phyloP scores from a whole-genome alignment of 169 alveolate genomes.

The Babesia bovis region DNA sequence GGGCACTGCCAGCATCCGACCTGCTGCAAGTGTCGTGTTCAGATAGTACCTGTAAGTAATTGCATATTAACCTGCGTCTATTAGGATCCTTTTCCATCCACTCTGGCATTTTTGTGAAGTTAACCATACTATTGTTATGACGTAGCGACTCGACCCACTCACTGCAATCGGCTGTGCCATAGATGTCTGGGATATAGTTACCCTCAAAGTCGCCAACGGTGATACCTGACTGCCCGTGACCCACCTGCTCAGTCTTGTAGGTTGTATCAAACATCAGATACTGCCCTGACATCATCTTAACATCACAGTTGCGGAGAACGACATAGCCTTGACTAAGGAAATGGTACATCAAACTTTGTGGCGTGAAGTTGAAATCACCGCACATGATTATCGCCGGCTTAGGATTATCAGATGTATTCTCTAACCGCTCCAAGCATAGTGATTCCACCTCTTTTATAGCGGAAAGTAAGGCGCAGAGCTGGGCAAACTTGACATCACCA shows the following conservation, averaged over 20 bases:
- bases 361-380: slow-evolving; percentile 78
- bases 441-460: slow-evolving; percentile 59
- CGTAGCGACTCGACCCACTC: slow-evolving; percentile 27
- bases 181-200: slow-evolving; percentile 50
- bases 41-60: background rate
- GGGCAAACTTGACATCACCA: slow-evolving; percentile 75
- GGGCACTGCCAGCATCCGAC: background rate
- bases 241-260: slow-evolving; percentile 50
- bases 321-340: slow-evolving; percentile 70
- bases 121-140: background rate
- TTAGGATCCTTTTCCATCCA: slow-evolving; percentile 6
- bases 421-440: slow-evolving; percentile 42
- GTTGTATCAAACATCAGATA: slow-evolving; percentile 73
- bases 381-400: slow-evolving; percentile 72
- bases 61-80: background rate
- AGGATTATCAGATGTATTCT: background rate
- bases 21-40: slow-evolving; percentile 4
- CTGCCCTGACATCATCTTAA: slow-evolving; percentile 72
- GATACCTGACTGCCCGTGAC: slow-evolving; percentile 56
- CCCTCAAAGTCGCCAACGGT: slow-evolving; percentile 58
- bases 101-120: slow-evolving; percentile 23
- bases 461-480: slow-evolving; percentile 66
- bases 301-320: slow-evolving; percentile 65
- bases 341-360: slow-evolving; percentile 74
- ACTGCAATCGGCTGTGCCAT: slow-evolving; percentile 11